Percentiles rank a stretch among this genome's conserved stretches.
These are phyloP conservation scores for Ballota nigra DNA, from an alignment of 257 asterid species.

Conservation along the genomic window DNA sequence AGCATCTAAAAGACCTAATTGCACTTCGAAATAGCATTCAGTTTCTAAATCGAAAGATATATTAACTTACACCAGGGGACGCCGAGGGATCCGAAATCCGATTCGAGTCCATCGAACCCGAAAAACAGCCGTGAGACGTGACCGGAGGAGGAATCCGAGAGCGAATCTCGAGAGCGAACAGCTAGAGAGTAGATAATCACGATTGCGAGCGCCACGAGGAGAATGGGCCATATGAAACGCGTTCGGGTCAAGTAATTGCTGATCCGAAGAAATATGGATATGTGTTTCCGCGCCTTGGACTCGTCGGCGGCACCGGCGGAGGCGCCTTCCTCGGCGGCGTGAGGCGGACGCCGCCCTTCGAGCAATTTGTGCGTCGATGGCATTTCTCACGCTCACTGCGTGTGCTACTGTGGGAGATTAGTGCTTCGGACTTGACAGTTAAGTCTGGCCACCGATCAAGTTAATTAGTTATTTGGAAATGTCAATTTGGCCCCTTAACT, in stretches of 20 bases:
- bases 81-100: slow-evolving; percentile 88
- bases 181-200: slow-evolving; percentile 39
- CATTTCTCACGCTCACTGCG: slow-evolving; percentile 31
- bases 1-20: neutral
- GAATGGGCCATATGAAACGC: slow-evolving; percentile 56
- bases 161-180: slow-evolving; percentile 55
- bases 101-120: slow-evolving; percentile 60
- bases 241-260: slow-evolving; percentile 58
- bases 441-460: neutral
- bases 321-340: slow-evolving; percentile 38
- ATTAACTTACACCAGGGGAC: slow-evolving; percentile 84
- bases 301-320: slow-evolving; percentile 43
- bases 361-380: slow-evolving; percentile 46
- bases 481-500: slow-evolving; percentile 14
- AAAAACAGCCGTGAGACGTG: slow-evolving; percentile 59
- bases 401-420: slow-evolving; percentile 18
- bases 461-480: neutral
- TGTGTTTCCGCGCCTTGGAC: slow-evolving; percentile 72
- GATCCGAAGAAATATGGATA: slow-evolving; percentile 34
- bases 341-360: slow-evolving; percentile 66
- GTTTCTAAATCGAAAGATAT: neutral
- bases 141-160: slow-evolving; percentile 54
- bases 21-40: neutral
- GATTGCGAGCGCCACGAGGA: slow-evolving; percentile 43
- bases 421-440: slow-evolving; percentile 18